These are phyloP conservation scores for Pyrenophora teres DNA, from an alignment of 2,329 filamentous ascomycete species.

Conservation along the genomic window DNA sequence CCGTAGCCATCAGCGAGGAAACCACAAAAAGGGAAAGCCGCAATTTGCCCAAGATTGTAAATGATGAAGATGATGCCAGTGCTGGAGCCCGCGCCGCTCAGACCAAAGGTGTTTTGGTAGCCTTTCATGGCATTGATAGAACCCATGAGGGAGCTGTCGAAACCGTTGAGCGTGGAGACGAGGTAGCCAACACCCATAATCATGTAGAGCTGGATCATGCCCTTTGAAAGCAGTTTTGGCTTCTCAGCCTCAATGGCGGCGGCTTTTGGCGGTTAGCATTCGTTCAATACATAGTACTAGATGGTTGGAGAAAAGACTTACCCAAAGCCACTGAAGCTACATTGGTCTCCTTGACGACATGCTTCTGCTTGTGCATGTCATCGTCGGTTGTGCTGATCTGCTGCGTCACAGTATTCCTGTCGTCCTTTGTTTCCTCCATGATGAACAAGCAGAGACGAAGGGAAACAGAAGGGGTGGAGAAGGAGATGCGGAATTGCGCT, in stretches of 20 bases:
- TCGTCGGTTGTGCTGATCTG: conserved; percentile 31
- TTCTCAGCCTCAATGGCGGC: conserved; percentile 42
- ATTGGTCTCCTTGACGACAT: conserved; percentile 35
- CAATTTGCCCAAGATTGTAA: conserved; percentile 58
- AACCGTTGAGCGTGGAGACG: conserved; percentile 43
- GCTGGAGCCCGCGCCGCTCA: conserved; percentile 55
- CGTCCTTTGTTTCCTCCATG: conserved; percentile 29
- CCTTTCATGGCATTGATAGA: conserved; percentile 59
- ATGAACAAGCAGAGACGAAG: not conserved
- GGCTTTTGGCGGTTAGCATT: conserved; percentile 23
- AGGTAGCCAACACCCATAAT: conserved; percentile 45
- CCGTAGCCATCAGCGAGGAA: conserved; percentile 52
- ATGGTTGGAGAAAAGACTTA: conserved; percentile 8
- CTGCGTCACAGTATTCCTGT: conserved; percentile 29
- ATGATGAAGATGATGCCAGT: conserved; percentile 55
- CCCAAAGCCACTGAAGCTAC: conserved; percentile 40
- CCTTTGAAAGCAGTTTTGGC: conserved; percentile 35
- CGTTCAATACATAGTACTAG: not conserved
- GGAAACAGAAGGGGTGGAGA: conserved; percentile 3
- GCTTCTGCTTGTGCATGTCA: conserved; percentile 23
- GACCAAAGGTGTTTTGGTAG: conserved; percentile 57
- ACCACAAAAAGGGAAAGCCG: conserved; percentile 54
- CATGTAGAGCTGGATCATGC: conserved; percentile 40
- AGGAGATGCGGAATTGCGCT: conserved; percentile 5
- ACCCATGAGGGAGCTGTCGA: conserved; percentile 49